Evolutionary conservation across 1,139 yeast species (phyloP).

Genomic region (Spencermartinsiella ligniputridi): DNA sequence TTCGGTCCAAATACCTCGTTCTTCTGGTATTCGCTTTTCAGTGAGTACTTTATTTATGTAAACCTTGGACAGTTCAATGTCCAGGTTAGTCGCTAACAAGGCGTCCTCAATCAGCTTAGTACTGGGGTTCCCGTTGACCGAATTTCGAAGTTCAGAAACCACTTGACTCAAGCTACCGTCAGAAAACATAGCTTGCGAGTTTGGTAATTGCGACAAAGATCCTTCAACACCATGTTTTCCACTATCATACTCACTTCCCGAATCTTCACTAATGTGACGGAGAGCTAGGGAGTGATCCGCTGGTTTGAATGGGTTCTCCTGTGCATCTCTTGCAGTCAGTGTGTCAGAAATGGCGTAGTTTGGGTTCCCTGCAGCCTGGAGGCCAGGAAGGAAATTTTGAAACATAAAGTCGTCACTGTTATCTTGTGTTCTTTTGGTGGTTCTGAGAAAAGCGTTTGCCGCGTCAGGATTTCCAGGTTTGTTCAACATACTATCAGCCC

Average conservation of each 20-base stretch:
- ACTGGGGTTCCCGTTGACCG: conserved; percentile 1
- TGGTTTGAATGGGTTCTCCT: background rate
- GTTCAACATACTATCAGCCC: background rate
- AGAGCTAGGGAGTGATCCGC: background rate
- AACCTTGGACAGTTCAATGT: background rate
- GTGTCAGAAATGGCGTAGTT: background rate
- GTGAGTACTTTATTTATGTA: background rate
- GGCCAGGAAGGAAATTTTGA: background rate
- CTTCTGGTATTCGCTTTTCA: conserved; percentile 4
- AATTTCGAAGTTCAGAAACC: background rate
- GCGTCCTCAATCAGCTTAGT: background rate
- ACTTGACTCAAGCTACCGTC: conserved; percentile 2
- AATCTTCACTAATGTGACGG: background rate
- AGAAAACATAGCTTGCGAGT: background rate
- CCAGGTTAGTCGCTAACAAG: background rate
- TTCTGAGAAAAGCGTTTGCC: background rate
- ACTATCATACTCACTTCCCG: background rate
- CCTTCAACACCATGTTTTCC: background rate
- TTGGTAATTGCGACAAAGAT: background rate
- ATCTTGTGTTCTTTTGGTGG: background rate
- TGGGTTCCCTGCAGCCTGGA: background rate
- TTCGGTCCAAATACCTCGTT: conserved; percentile 10
- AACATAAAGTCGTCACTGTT: conserved; percentile 1
- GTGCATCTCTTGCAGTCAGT: background rate
- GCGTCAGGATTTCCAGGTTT: background rate